phyloP scores from a whole-genome alignment of 2,329 filamentous ascomycete genomes.

The Fonsecaea monophora region DNA sequence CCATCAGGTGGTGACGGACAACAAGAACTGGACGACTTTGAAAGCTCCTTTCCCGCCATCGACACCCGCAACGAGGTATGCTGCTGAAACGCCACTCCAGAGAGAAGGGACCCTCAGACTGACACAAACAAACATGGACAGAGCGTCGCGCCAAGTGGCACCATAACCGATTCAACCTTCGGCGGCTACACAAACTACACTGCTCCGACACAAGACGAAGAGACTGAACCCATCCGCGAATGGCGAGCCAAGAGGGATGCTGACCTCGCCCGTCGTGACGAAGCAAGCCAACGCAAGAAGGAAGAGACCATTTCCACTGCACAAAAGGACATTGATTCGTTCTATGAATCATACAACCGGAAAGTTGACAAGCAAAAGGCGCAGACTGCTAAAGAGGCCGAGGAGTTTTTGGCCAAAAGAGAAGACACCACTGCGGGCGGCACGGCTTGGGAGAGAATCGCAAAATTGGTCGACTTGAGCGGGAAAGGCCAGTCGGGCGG shows the following conservation, averaged over 20 bases:
- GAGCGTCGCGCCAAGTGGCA: conserved; percentile 76
- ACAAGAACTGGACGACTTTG: conserved; percentile 67
- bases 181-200: conserved; percentile 61
- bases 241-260: conserved; percentile 92
- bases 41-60: conserved; percentile 90
- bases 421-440: conserved; percentile 94
- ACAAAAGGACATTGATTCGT: conserved; percentile 94
- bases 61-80: conserved; percentile 73
- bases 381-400: conserved; percentile 88
- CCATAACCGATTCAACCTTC: conserved; percentile 75
- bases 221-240: conserved; percentile 61
- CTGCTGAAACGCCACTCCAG: conserved; percentile 1
- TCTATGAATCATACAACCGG: conserved; percentile 99
- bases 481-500: conserved; percentile 86
- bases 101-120: conserved; percentile 9
- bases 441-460: conserved; percentile 98
- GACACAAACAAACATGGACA: conserved; percentile 44
- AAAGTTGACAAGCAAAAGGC: conserved; percentile 94
- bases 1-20: conserved; percentile 49
- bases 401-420: conserved; percentile 84
- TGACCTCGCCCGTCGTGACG: conserved; percentile 80
- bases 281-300: conserved; percentile 82
- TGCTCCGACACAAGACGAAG: conserved; percentile 69
- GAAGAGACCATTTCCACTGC: conserved; percentile 86
- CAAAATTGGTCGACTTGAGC: conserved; percentile 95